phyloP scores from a whole-genome alignment of 139 green algal species.

The Asterochloris sp. region DNA sequence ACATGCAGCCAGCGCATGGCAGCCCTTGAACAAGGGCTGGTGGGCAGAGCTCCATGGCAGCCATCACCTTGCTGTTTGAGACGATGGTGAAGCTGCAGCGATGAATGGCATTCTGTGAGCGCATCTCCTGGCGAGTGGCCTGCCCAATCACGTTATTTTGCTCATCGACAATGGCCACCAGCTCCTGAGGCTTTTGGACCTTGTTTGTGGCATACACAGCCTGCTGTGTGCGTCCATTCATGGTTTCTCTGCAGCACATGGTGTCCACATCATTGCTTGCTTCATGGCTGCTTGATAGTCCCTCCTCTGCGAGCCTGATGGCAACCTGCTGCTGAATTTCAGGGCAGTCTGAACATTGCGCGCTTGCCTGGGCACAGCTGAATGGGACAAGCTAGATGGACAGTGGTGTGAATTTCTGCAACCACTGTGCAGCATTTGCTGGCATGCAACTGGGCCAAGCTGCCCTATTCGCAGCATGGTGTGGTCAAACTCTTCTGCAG shows the following conservation, averaged over 20 bases:
- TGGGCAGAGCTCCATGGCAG: too few relatives aligned
- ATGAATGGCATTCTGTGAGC: constrained; percentile 18
- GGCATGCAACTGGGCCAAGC: too few relatives aligned
- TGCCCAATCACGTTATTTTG: constrained; percentile 9
- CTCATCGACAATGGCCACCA: constrained; percentile 15
- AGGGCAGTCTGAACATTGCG: neutral
- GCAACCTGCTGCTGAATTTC: neutral
- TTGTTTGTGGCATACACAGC: constrained; percentile 1
- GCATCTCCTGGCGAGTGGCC: constrained; percentile 8
- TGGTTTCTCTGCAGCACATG: neutral
- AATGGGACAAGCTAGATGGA: too few relatives aligned
- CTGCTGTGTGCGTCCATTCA: neutral
- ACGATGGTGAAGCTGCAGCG: constrained; percentile 19
- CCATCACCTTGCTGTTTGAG: constrained; percentile 12
- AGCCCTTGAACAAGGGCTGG: too few relatives aligned
- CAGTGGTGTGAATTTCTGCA: too few relatives aligned
- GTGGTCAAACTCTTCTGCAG: neutral
- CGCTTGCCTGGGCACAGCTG: too few relatives aligned
- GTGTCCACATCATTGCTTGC: neutral
- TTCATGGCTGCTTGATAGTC: neutral
- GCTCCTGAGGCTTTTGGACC: constrained; percentile 16
- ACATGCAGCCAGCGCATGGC: too few relatives aligned
- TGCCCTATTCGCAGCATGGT: too few relatives aligned
- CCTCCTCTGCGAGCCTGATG: neutral
- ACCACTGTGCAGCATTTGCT: too few relatives aligned